These are phyloP conservation scores for Sporisorium exsertum DNA, from an alignment of 1,284 basidiomycete genomes.

Conservation along the genomic window DNA sequence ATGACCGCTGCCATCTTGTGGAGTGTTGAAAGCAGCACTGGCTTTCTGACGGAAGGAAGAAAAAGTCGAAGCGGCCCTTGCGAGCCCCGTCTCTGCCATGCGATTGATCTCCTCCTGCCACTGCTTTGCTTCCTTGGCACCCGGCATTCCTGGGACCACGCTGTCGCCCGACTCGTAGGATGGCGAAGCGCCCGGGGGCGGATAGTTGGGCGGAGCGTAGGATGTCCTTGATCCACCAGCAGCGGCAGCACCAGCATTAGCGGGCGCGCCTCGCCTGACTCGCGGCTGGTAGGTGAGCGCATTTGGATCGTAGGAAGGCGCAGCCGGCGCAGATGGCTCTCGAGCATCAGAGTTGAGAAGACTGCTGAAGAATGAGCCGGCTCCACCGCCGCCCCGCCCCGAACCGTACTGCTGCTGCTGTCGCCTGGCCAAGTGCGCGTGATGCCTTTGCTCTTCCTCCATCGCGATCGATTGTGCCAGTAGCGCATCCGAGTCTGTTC, in stretches of 20 bases:
- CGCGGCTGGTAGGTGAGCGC: constrained; percentile 58
- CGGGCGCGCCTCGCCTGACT: constrained; percentile 24
- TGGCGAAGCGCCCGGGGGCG: constrained; percentile 5
- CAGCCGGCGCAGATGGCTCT: constrained; percentile 9
- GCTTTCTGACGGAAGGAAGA: constrained; percentile 53
- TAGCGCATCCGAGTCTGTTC: constrained; percentile 55
- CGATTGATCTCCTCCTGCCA: constrained; percentile 63
- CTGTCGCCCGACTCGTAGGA: constrained; percentile 36
- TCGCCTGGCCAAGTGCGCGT: constrained; percentile 16
- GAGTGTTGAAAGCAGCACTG: constrained; percentile 42
- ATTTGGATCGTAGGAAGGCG: constrained; percentile 54
- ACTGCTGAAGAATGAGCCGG: constrained; percentile 39
- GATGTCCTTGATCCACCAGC: constrained; percentile 21
- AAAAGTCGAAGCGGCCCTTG: constrained; percentile 58
- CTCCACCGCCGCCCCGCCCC: constrained; percentile 45
- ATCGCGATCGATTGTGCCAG: constrained; percentile 53
- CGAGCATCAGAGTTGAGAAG: constrained; percentile 25
- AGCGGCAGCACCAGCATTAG: not conserved
- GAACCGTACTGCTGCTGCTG: constrained; percentile 20
- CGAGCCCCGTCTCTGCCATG: constrained; percentile 56
- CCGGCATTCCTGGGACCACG: constrained; percentile 50
- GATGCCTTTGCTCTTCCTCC: constrained; percentile 49
- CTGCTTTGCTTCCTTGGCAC: constrained; percentile 59
- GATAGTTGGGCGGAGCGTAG: constrained; percentile 18
- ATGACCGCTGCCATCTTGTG: constrained; percentile 22